Conservation (phyloP, 139 green algal genomes). For the Chlorokybus atmophyticus region DNA sequence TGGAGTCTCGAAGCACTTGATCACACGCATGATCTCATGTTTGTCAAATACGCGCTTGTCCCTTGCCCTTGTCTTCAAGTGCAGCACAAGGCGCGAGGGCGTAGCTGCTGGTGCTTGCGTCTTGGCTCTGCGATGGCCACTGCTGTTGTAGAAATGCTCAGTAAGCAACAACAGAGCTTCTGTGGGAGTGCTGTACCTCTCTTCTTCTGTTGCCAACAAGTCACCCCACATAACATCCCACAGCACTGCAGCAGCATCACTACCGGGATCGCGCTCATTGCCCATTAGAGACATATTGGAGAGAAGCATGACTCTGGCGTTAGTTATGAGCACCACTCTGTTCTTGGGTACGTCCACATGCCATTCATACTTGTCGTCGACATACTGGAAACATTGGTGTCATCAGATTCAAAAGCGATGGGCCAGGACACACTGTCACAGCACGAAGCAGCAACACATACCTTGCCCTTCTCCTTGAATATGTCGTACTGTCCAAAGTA, state of each 20-base stretch:
- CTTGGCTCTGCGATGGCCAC: too few relatives aligned
- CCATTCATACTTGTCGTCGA: conserved; percentile 52
- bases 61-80: conserved; percentile 7
- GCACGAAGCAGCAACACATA: too few relatives aligned
- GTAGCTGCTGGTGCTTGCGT: conserved; percentile 21
- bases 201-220: conserved; percentile 39
- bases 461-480: conserved; percentile 15
- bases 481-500: conserved; percentile 21
- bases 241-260: too few relatives aligned
- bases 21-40: conserved; percentile 31
- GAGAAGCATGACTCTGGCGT: conserved; percentile 46
- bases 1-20: conserved; percentile 51
- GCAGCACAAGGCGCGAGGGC: conserved; percentile 19
- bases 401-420: too few relatives aligned
- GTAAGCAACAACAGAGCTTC: too few relatives aligned
- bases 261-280: conserved; percentile 6
- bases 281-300: too few relatives aligned
- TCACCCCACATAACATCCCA: conserved; percentile 45
- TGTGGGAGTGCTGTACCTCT: too few relatives aligned
- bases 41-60: conserved; percentile 18
- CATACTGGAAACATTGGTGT: conserved; percentile 11
- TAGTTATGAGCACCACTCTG: conserved; percentile 56
- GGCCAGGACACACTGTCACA: too few relatives aligned
- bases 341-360: conserved; percentile 59
- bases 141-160: too few relatives aligned